phyloP scores from a whole-genome alignment of 495 filamentous ascomycete genomes.

The Podospora fimiseda region DNA sequence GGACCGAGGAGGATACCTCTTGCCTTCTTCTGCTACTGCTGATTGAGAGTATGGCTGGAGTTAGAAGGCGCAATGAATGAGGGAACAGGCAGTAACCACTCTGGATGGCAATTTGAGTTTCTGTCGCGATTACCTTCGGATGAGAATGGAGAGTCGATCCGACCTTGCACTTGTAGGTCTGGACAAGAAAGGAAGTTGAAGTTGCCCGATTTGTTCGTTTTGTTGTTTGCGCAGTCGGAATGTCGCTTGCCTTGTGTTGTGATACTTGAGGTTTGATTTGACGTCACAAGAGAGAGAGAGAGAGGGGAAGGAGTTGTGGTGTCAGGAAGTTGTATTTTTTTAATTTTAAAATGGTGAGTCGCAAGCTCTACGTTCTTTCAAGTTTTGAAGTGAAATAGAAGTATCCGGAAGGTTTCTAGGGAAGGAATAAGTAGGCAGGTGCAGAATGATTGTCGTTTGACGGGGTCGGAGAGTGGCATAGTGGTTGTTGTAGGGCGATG shows the following conservation, averaged over 20 bases:
- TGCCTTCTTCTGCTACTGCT: not conserved
- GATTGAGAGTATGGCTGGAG: not conserved
- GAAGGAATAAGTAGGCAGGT: not conserved
- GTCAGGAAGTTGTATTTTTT: not conserved
- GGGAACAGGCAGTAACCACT: not conserved
- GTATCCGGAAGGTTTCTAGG: not conserved
- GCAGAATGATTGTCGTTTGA: not conserved
- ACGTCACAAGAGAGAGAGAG: constrained; percentile 4
- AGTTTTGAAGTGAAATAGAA: not conserved
- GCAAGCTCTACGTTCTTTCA: not conserved
- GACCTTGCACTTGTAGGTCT: not conserved
- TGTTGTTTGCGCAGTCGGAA: constrained; percentile 9
- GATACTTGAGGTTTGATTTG: constrained; percentile 13
- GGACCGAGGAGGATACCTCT: not conserved
- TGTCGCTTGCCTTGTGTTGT: constrained; percentile 15
- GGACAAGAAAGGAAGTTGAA: not conserved
- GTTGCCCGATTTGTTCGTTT: not conserved
- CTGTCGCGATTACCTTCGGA: not conserved
- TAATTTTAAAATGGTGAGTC: not conserved
- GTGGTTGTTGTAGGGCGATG: not conserved
- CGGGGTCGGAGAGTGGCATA: not conserved
- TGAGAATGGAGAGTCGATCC: not conserved
- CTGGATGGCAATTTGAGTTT: not conserved
- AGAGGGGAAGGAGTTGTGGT: not conserved
- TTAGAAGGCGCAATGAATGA: not conserved